Base-by-base conservation (phyloP, 1,284 basidiomycete species). In the Apiotrichum domesticum region DNA sequence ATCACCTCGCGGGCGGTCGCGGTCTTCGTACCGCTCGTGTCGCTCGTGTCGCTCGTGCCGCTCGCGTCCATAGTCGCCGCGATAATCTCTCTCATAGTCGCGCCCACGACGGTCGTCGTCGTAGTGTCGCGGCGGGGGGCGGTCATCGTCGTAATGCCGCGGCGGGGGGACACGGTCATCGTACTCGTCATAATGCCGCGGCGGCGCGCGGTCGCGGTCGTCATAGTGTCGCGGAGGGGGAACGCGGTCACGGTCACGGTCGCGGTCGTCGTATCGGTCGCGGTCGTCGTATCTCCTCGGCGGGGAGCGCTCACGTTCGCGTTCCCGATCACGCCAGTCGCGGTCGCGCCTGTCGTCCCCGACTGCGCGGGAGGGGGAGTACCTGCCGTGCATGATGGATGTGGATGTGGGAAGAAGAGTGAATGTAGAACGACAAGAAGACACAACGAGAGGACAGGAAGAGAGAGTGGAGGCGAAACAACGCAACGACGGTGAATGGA, bases 181-280 rank as follows among this genome's bases (percentile, higher is more conserved):
- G 33, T 55, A 44, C 33, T 54, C 57, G 46, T 58, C 59, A 48
- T 63, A 64, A 32, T 66, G 55, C 32, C 46, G 21, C n/a, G 58
- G 47, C 8, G 55, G 55, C 9, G 43, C 13, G 33, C n/a, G 14
- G 6, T 44, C 37, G 8, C 37, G 8, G 37, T 39, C 37, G 41
- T 42, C 10, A 8, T 13, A 13, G 37, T 13, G 37, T 13, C 37
- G 13, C 37, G 8, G 37, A 39, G 7, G 8, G 37, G 8, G 37
- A 21, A 21, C 37, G 10, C 66, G 49, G 11, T 50, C 48, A 13
- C 37, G 33, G 14, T 35, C 21, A 35, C 51, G 37, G 29, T 35
- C 53, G 4, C 40, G 50, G 5, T 48, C 21, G 21, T 21, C 21
- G 21, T 21, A 21, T 21, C 21, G 21, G 21, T 21, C 46, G n/a